Base-by-base conservation (phyloP, 257 asterid genomes). In the Solanum arcanum region DNA sequence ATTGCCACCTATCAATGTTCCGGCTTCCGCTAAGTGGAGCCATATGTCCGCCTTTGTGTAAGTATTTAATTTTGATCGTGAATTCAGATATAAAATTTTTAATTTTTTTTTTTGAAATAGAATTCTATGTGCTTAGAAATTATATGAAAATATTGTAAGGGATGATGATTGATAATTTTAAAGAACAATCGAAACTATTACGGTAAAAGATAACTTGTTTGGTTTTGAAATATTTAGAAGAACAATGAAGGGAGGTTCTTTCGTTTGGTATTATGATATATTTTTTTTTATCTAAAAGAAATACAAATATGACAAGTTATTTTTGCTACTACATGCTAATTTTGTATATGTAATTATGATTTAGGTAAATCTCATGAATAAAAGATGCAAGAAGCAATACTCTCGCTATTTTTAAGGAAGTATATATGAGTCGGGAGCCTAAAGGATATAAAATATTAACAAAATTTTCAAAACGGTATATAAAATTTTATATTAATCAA, bases 31-130 rank as follows among this genome's bases (percentile, higher is more conserved):
- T n/a, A 83, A 90, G 84, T 93, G 91, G 92, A 90, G 88, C 21
- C 69, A 93, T 81, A 21, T 90, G 87, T 91, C 94, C 1, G 93
- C 94, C 69, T 93, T 89, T 70, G 91, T 92, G 95, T 93, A 90
- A 90, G 95, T 5, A 56, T 56, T 56, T 60, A 23, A 60, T 64
- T 64, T 64, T 64, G 9, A 64, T n/a, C 33, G 9, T 64, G 0
- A 64, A 64, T 27, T 27, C 11, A 29, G 0, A 6, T 14, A 68
- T 29, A 11, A 12, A 66, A 12, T 12, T 13, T 27, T 68, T 52
- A 37, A 2, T 14, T 0, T 49, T 0, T 5, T 15, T 49, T 14
- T 49, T 15, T 14, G 3, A 49, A 49, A 49, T 49, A 5, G 21
- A 49, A 49, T 5, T 49, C 2, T 49, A 15, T 49, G 60, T 49